Base-by-base conservation (phyloP, 2,329 filamentous ascomycete genomes). In the Phaeomoniella chlamydospora region DNA sequence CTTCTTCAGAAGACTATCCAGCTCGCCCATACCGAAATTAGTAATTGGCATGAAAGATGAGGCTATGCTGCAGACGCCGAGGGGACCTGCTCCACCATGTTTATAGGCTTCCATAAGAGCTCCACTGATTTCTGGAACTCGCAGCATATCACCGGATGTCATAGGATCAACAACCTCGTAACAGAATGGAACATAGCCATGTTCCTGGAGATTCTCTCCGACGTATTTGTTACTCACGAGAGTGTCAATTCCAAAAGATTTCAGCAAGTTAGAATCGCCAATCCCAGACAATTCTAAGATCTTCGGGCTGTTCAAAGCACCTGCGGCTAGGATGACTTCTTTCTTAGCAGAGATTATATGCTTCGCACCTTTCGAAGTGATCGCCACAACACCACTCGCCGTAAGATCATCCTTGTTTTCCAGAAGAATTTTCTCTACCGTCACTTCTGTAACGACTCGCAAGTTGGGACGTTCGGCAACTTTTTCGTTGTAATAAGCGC, bases 121-220 rank as follows among this genome's bases (percentile, higher is more conserved):
- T 26, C 22, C 22, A 26, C 6, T 26, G n/a, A 26, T n/a, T 26
- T 26, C 30, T 15, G 30, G 30, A 9, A 14, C 30, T 13, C 30
- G 30, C 6, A 13, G 30, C 30, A 32, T 14, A 15, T 32, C 30
- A 14, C 9, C 30, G 6, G 30, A 14, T 13, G 30, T 6, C 12
- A 32, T 17, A 14, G n/a, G n/a, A 14, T 32, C 14, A 6, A 10
- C 15, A 6, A 32, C 19, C 14, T 32, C 30, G 37, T 39, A 13
- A 43, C 41, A 32, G 35, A 68, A 58, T 1, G 40, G 34, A 15
- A 13, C 15, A 10, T 14, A 14, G 14, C n/a, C 38, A 46, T 65
- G 63, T 35, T 68, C 65, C 41, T 67, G 63, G 35, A 68, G 54
- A 38, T 68, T 67, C 17, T 59, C 58, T 3, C 66, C 67, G 3